Conservation (phyloP, 805 yeast species). For the Candida easanensis region DNA sequence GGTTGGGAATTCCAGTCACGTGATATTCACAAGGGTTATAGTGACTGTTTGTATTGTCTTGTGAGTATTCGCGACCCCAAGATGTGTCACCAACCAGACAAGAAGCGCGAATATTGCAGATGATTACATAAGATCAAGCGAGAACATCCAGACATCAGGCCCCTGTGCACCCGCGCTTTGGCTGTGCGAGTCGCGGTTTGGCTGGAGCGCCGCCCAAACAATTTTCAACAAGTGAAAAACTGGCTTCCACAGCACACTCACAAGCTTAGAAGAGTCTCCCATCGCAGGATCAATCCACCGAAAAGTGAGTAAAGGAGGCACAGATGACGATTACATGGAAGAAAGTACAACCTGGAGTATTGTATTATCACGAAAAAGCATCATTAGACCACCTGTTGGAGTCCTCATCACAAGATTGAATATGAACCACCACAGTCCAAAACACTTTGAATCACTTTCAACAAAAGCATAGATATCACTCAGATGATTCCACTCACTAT, state of each 20-base stretch:
- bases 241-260: constrained; percentile 14
- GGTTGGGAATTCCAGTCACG: not conserved
- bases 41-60: not conserved
- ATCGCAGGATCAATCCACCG: constrained; percentile 25
- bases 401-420: not conserved
- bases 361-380: not conserved
- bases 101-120: not conserved
- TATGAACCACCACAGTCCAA: not conserved
- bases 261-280: constrained; percentile 2
- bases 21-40: not conserved
- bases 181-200: constrained; percentile 5
- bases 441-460: too few species aligned
- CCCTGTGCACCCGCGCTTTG: not conserved
- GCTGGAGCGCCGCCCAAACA: constrained; percentile 18
- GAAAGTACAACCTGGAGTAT: not conserved
- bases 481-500: not conserved
- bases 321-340: constrained; percentile 1
- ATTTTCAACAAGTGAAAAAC: constrained; percentile 30
- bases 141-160: constrained; percentile 18
- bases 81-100: constrained; percentile 10
- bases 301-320: constrained; percentile 26
- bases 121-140: constrained; percentile 3
- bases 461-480: too few species aligned
- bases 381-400: not conserved
- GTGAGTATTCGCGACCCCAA: not conserved